Conservation (phyloP, 2,329 filamentous ascomycete genomes). For the Tothia fuscella region DNA sequence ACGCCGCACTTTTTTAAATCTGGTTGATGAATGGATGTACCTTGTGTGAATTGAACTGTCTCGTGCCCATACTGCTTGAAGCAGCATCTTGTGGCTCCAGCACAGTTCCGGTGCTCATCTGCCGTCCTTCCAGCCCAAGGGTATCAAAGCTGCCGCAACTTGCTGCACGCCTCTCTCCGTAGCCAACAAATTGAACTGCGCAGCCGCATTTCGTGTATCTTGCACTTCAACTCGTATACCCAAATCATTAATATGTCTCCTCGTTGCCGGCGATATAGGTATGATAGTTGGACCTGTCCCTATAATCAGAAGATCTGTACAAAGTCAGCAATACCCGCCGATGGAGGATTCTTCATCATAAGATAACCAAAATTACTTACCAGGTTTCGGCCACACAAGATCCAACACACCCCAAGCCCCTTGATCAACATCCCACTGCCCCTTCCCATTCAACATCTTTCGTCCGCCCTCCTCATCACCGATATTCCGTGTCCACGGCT, state of each 20-base stretch:
- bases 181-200: constrained; percentile 90
- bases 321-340: not conserved
- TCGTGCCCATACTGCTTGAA: no score
- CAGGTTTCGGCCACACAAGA: constrained; percentile 77
- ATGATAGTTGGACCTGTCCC: constrained; percentile 67
- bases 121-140: constrained; percentile 57
- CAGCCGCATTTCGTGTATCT: constrained; percentile 86
- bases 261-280: constrained; percentile 65
- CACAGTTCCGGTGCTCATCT: no score
- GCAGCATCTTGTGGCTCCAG: no score
- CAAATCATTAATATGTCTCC: constrained; percentile 58
- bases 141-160: constrained; percentile 78
- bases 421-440: constrained; percentile 65
- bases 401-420: constrained; percentile 65
- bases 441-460: constrained; percentile 57
- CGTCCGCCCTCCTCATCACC: constrained; percentile 23
- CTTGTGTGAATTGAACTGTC: no score
- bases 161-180: constrained; percentile 80
- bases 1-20: no score
- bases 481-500: constrained; percentile 54
- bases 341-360: not conserved
- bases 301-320: constrained; percentile 71
- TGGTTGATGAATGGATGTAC: no score
- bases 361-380: constrained; percentile 38
- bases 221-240: constrained; percentile 80